Base-by-base conservation (phyloP, 768 basidiomycete species). In the Mycena chlorophos region DNA sequence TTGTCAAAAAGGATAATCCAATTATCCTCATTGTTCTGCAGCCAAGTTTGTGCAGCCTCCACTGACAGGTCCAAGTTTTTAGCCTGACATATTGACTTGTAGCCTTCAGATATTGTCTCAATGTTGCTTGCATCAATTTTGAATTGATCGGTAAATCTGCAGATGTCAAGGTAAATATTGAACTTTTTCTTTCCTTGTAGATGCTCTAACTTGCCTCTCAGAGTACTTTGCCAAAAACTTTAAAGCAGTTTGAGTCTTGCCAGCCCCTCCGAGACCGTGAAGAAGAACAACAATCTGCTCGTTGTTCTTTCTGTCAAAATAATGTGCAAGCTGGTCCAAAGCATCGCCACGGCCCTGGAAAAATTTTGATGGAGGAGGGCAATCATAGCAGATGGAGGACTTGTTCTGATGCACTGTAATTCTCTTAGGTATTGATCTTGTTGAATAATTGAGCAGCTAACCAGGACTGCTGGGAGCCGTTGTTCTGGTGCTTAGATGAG, bases 141-240 rank as follows among this genome's bases (percentile, higher is more conserved):
- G 23, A 51, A 55, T 16, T 43, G 22, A 29, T 60, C 45, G 13
- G 22, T 45, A 39, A 59, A 55, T 30, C 57, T 59, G n/a, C 22
- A 6, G n/a, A n/a, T n/a, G 12, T n/a, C n/a, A n/a, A n/a, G n/a
- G 34, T 14, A 20, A 19, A 42, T 42, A 42, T 8, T 5, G 22
- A 19, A 16, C 13, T 8, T 16, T 42, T 16, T 42, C 5, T 5
- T 22, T 14, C 8, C 22, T 22, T 6, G 8, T 37, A 38, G 23
- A 17, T 3, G 25, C 28, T n/a, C n/a, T n/a, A n/a, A n/a, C 27
- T 30, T 8, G 20, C 54, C 34, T 38, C 16, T 31, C 39, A 1
- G 8, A 10, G 14, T 19, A 26, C 13, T 56, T 29, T 16, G 25
- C 26, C 51, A 56, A 43, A 26, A 51, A 56, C 23, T 56, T 56